Percentiles rank a stretch among this genome's conserved stretches.
These are phyloP conservation scores for Lactuca sativa DNA, from an alignment of 129 eudicot species.

Conservation along the genomic window DNA sequence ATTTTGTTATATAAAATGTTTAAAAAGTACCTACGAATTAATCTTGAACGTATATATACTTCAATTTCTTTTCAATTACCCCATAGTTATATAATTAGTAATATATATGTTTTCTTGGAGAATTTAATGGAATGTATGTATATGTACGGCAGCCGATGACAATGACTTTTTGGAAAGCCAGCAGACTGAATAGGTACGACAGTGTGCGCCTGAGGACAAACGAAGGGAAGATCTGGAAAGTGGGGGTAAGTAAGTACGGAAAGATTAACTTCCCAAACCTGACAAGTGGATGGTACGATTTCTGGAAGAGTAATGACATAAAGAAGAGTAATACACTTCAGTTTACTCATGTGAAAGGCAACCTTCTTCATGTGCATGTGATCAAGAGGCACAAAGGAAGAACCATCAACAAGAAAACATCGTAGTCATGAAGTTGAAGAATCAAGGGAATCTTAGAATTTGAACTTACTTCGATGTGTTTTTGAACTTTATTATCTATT, in stretches of 20 bases:
- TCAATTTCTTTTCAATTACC: neutral
- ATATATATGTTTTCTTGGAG: neutral
- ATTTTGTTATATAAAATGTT: no score
- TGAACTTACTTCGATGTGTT: no score
- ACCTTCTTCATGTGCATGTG: slow-evolving; percentile 28
- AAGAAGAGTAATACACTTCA: slow-evolving; percentile 5
- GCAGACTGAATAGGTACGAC: slow-evolving; percentile 10
- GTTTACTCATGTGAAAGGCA: slow-evolving; percentile 7
- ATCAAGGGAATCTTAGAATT: no score
- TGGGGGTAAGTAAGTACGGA: neutral
- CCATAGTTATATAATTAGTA: no score
- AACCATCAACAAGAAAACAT: no score
- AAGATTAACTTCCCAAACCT: neutral
- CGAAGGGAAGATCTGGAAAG: slow-evolving; percentile 21
- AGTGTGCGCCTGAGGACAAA: slow-evolving; percentile 15
- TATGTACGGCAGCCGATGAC: slow-evolving; percentile 14
- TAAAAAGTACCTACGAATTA: no score
- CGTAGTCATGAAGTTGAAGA: no score
- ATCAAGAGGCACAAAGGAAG: neutral
- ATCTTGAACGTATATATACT: no score
- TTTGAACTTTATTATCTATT: no score
- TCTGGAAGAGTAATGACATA: slow-evolving; percentile 9
- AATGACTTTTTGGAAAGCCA: neutral
- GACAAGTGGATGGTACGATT: neutral
- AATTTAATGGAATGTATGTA: neutral